Evolutionary conservation across 2,329 filamentous ascomycete genomes (phyloP), one percentile per base, ranked within the genome.

Genomic region (Taxawa tesnikishii): DNA sequence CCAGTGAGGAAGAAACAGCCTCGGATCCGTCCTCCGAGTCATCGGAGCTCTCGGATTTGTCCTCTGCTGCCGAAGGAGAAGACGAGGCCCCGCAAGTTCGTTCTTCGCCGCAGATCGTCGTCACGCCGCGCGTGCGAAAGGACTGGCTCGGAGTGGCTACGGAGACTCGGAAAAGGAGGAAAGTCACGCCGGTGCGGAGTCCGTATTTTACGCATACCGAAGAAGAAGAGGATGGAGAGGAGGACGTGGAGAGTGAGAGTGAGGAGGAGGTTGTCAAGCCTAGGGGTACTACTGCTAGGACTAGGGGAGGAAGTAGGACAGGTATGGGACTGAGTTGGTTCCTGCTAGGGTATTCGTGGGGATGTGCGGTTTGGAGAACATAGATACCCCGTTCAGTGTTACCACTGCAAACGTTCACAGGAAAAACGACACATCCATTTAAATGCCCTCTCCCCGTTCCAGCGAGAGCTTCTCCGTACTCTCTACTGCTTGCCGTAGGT

Each of bases 251-350:
- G 7, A 36, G 39, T 15, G 40, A 40, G 7, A 46, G 39, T 25
- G 46, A 48, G 14, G 35, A 43, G 21, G 51, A 54, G 36, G 40
- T 49, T 9, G 38, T 51, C 2, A 40, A 43, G 40, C 49, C 49
- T 4, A 39, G 45, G 9, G 30, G 36, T 13, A 52, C 50, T 13
- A 53, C 51, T 25, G 43, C 48, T 29, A 39, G 51, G 28, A 54
- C 51, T 1, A 45, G 47, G 31, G 19, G n/a, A n/a, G n/a, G n/a
- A n/a, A n/a, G n/a, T n/a, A n/a, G n/a, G n/a, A n/a, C n/a, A n/a
- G n/a, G n/a, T n/a, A n/a, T n/a, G n/a, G n/a, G n/a, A n/a, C n/a
- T n/a, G n/a, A n/a, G n/a, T n/a, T n/a, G n/a, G n/a, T n/a, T n/a
- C n/a, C n/a, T n/a, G n/a, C n/a, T n/a, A n/a, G n/a, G n/a, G n/a